Evolutionary conservation across 2,329 filamentous ascomycete species (phyloP), one percentile per base, ranked within the genome.

Genomic region (Colletotrichum tabaci): DNA sequence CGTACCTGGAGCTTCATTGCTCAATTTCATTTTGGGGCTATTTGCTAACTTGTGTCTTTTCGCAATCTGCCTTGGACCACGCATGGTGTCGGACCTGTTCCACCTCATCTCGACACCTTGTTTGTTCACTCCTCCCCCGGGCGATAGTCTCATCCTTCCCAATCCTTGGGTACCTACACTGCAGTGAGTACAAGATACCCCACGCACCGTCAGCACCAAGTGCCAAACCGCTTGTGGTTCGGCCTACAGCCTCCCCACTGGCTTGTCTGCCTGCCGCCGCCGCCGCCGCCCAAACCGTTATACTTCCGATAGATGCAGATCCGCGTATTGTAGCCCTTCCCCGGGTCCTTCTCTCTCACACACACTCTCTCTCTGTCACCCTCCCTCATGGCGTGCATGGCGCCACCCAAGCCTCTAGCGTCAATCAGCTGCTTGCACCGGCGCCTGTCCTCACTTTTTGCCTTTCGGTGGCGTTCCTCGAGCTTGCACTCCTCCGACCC

Each of bases 231-330:
- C 40, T 63, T 55, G 64, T 57, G 64, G 64, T 60, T 67, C 58
- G 52, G 64, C 44, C 53, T 68, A 53, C 52, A 66, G 68, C 68
- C 65, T 71, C 68, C 58, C 68, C 58, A 65, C 57, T 42, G 50
- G 15, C 64, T 58, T 63, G 44, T 42, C 44, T 30, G 26, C 26
- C 26, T 30, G 26, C 26, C 26, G 26, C 26, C 26, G 26, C 26
- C 57, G 21, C 56, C 63, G n/a, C 65, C 57, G 53, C 61, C 65
- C 52, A 63, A 50, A 49, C 68, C 68, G 68, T 71, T 68, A 60
- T 67, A 62, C 64, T 68, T 68, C 50, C 65, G 58, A 63, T 71
- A 68, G 57, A 71, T 60, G 58, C 68, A 67, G 50, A 71, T 63
- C 58, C 38, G 53, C 58, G 46, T 53, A 42, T 47, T 58, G 16